Evolutionary conservation across 106 monocot species (phyloP).

Genomic region (Dendrobium chrysotoxum): DNA sequence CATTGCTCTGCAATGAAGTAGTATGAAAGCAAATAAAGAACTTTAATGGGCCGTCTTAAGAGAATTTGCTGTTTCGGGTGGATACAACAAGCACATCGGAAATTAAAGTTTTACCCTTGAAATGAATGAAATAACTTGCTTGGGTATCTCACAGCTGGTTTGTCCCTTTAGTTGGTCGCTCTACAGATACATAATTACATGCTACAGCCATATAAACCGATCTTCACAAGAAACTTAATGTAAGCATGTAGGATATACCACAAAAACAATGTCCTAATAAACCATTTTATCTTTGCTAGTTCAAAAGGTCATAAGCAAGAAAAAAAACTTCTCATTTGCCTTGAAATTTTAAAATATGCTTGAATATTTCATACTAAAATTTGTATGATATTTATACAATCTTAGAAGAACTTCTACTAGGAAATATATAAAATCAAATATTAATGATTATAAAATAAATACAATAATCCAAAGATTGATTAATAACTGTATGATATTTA

Average conservation of each 20-base stretch:
- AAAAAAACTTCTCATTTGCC: no score
- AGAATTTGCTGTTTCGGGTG: background rate
- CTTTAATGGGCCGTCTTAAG: background rate
- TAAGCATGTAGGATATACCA: background rate
- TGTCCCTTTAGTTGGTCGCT: background rate
- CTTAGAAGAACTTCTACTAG: no score
- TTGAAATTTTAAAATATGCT: no score
- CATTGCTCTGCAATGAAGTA: background rate
- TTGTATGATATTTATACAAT: no score
- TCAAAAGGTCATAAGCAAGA: background rate
- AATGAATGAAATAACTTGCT: background rate
- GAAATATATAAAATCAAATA: no score
- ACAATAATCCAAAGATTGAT: no score
- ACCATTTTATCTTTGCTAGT: background rate
- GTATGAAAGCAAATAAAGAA: background rate
- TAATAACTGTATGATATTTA: no score
- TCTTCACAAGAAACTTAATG: no score
- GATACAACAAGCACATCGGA: background rate
- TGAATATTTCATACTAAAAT: no score
- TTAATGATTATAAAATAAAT: no score
- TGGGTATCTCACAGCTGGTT: background rate
- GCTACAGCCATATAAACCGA: background rate
- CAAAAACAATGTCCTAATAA: background rate
- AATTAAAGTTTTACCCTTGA: background rate
- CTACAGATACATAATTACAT: background rate